Evolutionary conservation across 139 green algal genomes (phyloP), one percentile per base, ranked within the genome.

Genomic region (Pleodorina starrii): DNA sequence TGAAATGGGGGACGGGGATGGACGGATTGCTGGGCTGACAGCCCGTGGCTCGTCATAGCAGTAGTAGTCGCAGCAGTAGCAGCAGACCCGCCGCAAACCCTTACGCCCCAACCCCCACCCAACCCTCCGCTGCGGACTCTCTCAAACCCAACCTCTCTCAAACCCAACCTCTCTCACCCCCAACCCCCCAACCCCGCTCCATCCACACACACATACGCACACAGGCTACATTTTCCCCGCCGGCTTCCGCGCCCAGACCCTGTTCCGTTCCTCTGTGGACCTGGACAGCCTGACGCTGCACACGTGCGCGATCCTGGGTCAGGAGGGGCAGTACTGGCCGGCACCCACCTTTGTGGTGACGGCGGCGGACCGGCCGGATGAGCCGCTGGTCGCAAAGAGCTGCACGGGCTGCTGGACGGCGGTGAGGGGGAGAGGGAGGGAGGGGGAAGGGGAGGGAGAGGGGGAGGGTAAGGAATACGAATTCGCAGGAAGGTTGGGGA

Each of bases 191-290:
- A 32, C 19, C 17, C 50, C 32, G 11, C 19, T 16, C 77, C 42
- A 4, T 40, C 2, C 72, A 32, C 72, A 38, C 72, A 4, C 54
- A 16, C 21, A 32, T 29, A 19, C 36, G 11, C n/a, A 25, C 80
- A 35, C 92, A 82, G 97, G 97, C 66, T 99, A 99, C 93, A 98
- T 99, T 89, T 99, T 99, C 89, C 96, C 97, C 21, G 93, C 95
- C 7, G 96, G 97, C 82, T 99, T 98, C 93, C 91, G 94, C 54
- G 94, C 91, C 0, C 93, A 95, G 42, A 96, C 96, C 1, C 75
- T 93, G 43, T 99, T 99, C 95, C 90, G 96, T 57, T 95, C 78
- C 68, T 89, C 63, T 19, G 89, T 95, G 12, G 90, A 95, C 77
- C 86, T 94, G 23, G 84, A 90, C 42, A 74, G 96, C 36, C 94